phyloP scores from a whole-genome alignment of 148 eudicot species.

The Rhododendron simsii region DNA sequence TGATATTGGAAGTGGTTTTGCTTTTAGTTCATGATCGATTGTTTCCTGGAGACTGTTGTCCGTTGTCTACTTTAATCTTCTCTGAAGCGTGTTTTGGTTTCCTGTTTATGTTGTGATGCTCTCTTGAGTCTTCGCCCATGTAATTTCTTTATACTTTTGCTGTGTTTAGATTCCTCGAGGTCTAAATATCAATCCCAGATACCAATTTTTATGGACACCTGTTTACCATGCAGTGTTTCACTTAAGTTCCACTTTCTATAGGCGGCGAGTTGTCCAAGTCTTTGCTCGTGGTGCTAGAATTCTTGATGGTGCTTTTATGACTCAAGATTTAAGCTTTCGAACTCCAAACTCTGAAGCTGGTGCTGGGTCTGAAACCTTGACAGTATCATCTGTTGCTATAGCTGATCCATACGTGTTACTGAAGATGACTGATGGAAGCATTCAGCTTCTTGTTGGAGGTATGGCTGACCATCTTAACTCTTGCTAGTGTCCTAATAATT shows the following conservation, averaged over 20 bases:
- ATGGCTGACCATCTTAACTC: slow-evolving; percentile 7
- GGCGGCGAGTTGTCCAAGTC: slow-evolving; percentile 94
- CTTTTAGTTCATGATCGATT: background rate
- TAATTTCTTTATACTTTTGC: background rate
- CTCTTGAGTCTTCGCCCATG: background rate
- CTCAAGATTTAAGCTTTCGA: slow-evolving; percentile 75
- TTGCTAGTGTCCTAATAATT: background rate
- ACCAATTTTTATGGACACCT: background rate
- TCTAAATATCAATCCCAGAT: background rate
- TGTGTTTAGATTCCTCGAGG: background rate
- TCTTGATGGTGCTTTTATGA: slow-evolving; percentile 92
- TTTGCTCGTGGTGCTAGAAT: slow-evolving; percentile 91
- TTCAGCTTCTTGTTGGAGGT: slow-evolving; percentile 99
- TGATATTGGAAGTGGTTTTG: background rate
- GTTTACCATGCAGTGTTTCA: background rate
- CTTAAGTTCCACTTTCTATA: slow-evolving; percentile 19
- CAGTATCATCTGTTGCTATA: slow-evolving; percentile 76
- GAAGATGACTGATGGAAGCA: slow-evolving; percentile 82
- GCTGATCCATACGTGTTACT: slow-evolving; percentile 91
- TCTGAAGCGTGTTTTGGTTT: background rate
- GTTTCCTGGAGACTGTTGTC: background rate
- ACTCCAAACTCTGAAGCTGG: slow-evolving; percentile 54
- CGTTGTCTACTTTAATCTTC: background rate
- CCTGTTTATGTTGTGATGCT: background rate
- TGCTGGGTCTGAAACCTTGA: slow-evolving; percentile 50